Evolutionary conservation across 2,329 filamentous ascomycete species (phyloP), one percentile per base, ranked within the genome.

Genomic region (Teratosphaeria pseudoeucalypti): DNA sequence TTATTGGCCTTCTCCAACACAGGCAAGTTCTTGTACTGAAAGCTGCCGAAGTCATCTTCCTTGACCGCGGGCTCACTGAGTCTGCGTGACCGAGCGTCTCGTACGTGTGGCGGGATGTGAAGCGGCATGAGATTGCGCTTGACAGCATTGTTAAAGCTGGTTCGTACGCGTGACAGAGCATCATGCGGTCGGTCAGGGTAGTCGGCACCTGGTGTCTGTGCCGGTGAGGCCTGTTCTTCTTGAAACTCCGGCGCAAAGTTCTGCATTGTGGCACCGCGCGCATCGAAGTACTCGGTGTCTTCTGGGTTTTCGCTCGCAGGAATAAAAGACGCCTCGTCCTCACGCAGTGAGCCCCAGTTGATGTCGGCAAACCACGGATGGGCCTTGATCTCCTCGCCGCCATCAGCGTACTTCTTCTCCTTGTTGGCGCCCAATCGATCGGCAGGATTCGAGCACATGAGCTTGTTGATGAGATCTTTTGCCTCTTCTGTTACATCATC

Each of bases 1-100:
- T 99, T 99, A 75, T 99, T 99, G 58, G 94, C 94, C 74, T 96
- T 97, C 69, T 97, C 94, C 19, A 99, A 80, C 23, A 97, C 92
- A 0, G 92, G 92, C 55, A 99, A 77, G 68, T 99, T 99, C 77
- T 99, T 99, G 80, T 96, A 99, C 47, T 90, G 85, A 74, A 99
- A 99, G 63, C 85, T 91, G 34, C 94, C 94, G 78, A 99, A 99
- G 71, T 99, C 95, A 72, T 99, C 94, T 49, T 49, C 43, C 0
- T 87, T 82, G 34, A 85, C 83, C 16, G 92, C 85, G 1, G 94
- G 94, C 73, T 99, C 94, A 72, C 92, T 97, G 47, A 97, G 80
- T 66, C 94, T 83, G 64, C 94, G 84, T 66, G 85, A 92, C 70
- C 95, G 90, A 57, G 88, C 82, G 73, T 99, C 95, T 53, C 94